A percentile compares a stretch with the other conserved stretches of the same genome.
phyloP scores from a whole-genome alignment of 495 filamentous ascomycete genomes.

The Massariosphaeria phaeospora region DNA sequence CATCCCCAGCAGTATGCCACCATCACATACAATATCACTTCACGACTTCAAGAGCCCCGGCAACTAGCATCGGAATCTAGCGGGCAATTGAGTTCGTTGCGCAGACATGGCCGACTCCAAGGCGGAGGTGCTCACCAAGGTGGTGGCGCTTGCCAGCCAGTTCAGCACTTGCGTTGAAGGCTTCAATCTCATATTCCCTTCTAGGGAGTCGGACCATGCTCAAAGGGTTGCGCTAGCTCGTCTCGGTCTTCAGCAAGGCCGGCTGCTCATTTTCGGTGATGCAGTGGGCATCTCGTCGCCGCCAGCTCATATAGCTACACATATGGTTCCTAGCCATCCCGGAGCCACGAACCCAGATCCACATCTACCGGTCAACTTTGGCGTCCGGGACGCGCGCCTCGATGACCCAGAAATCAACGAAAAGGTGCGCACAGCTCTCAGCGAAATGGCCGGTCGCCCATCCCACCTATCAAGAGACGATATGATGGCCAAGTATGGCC shows the following conservation, averaged over 20 bases:
- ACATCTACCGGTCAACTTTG: conserved; percentile 36
- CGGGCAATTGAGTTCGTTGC: too few relatives aligned
- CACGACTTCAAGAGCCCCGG: too few relatives aligned
- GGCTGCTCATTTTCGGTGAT: conserved; percentile 40
- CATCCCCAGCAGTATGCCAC: too few relatives aligned
- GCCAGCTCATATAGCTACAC: conserved; percentile 32
- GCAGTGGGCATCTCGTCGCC: conserved; percentile 37
- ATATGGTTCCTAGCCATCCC: conserved; percentile 36
- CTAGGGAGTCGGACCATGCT: conserved; percentile 28
- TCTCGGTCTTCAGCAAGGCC: conserved; percentile 39
- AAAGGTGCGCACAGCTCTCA: conserved; percentile 32
- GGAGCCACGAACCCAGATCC: conserved; percentile 37
- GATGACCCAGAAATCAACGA: conserved; percentile 28
- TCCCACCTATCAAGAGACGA: conserved; percentile 28
- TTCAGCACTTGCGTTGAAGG: conserved; percentile 41
- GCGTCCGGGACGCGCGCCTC: conserved; percentile 31
- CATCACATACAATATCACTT: too few relatives aligned
- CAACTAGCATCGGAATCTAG: too few relatives aligned
- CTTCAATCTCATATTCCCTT: conserved; percentile 37
- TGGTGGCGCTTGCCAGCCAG: conserved; percentile 35
- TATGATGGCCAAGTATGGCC: conserved; percentile 36
- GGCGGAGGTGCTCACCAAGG: conserved; percentile 31
- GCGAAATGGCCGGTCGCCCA: conserved; percentile 26
- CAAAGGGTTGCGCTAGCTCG: conserved; percentile 35
- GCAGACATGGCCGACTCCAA: conserved; percentile 21